Base-by-base conservation (phyloP, 2,329 filamentous ascomycete species). In the Venturia oleaginea region DNA sequence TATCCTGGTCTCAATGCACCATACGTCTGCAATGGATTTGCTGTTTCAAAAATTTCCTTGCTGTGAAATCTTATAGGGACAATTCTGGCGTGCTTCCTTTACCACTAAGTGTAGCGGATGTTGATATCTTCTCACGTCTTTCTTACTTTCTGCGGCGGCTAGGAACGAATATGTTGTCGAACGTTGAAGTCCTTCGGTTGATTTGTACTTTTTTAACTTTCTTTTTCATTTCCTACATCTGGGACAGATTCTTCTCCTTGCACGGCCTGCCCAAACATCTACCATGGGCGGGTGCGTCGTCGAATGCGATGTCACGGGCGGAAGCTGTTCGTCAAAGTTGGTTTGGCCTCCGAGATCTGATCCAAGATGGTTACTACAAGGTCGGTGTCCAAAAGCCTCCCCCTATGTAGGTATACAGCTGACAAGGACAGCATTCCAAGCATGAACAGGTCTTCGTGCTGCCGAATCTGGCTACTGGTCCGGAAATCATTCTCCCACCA, bases 401-500 rank as follows among this genome's bases (percentile, higher is more conserved):
- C n/a, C n/a, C 4, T 6, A 32, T 19, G 11, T 17, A 40, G 3
- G 4, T 4, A 40, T 34, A 5, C 30, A 64, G 19, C 30, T 54
- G n/a, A 43, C 17, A 22, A 43, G 17, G 37, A 27, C 22, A 60
- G 59, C 63, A 61, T 55, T 64, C 63, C 30, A 60, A 64, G 40
- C 11, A 64, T 64, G 57, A 61, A 15, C 37, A 61, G 37, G 34
- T 54, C 8, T 64, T 61, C 57, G 30, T 64, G 24, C 38, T 61
- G 22, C 63, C 63, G 8, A 64, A 64, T n/a, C n/a, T 64, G 22
- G 62, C 51, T 24, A 64, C 62, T 32, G 62, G 60, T n/a, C 66
- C 70, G 2, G 72, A 73, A 65, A 63, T 77, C 37, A 67, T 78
- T 7, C 67, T 78, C 5, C 76, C 76, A 15, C 66, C 63, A 10